Evolutionary conservation across 2,329 filamentous ascomycete species (phyloP).

Genomic region (Sporothrix pallida): DNA sequence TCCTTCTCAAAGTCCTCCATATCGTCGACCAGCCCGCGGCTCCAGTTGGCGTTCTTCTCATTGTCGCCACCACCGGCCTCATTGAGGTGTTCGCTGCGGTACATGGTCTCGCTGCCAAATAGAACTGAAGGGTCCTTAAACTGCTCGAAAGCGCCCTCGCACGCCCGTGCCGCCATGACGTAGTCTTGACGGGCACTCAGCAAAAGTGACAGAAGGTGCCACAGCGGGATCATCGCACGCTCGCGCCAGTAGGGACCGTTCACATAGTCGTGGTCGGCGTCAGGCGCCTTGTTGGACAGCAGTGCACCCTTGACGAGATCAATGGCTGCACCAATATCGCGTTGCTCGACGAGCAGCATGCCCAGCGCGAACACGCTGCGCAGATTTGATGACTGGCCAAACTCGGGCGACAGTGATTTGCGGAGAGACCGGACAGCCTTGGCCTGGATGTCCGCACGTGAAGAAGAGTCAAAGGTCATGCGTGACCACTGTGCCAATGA

Average conservation of each 20-base stretch:
- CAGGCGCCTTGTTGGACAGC: slow-evolving; percentile 60
- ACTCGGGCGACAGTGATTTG: slow-evolving; percentile 71
- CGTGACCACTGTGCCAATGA: slow-evolving; percentile 87
- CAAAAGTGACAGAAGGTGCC: slow-evolving; percentile 88
- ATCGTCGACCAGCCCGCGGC: slow-evolving; percentile 70
- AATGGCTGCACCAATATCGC: slow-evolving; percentile 80
- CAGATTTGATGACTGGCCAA: slow-evolving; percentile 69
- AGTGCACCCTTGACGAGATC: slow-evolving; percentile 81
- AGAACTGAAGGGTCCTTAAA: slow-evolving; percentile 75
- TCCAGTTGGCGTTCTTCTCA: slow-evolving; percentile 41
- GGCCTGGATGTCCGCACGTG: slow-evolving; percentile 73
- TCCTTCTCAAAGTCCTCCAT: slow-evolving; percentile 87
- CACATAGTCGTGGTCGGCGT: slow-evolving; percentile 51
- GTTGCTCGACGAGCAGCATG: slow-evolving; percentile 84
- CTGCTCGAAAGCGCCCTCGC: slow-evolving; percentile 89
- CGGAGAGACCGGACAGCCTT: slow-evolving; percentile 79
- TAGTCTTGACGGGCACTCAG: slow-evolving; percentile 88
- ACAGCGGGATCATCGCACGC: slow-evolving; percentile 74
- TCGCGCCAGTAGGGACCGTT: slow-evolving; percentile 65
- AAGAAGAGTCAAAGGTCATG: slow-evolving; percentile 75
- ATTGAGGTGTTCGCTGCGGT: slow-evolving; percentile 71
- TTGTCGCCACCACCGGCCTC: slow-evolving; percentile 52
- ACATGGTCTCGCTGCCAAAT: slow-evolving; percentile 67
- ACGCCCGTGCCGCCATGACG: slow-evolving; percentile 77
- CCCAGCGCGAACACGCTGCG: slow-evolving; percentile 81